Percentiles rank a stretch among this genome's conserved stretches.
These are phyloP conservation scores for Schizosaccharomyces versatilis DNA, from an alignment of 1,139 yeast genomes.

Conservation along the genomic window DNA sequence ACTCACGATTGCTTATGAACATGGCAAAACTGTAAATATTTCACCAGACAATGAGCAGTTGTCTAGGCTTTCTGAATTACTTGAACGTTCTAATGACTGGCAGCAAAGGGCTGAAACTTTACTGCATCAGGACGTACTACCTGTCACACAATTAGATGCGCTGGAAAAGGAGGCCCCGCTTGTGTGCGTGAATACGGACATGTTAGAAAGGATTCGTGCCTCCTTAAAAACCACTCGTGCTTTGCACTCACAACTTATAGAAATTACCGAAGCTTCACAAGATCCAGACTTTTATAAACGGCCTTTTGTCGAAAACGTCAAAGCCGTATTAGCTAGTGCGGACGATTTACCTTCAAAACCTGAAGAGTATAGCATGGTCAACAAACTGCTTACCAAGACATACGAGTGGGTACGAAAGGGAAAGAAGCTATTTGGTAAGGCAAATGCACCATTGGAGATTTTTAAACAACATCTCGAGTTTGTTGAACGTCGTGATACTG, in stretches of 20 bases:
- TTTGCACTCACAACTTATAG: slow-evolving; percentile 13
- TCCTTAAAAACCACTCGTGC: slow-evolving; percentile 17
- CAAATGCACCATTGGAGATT: slow-evolving; percentile 19
- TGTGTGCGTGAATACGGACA: slow-evolving; percentile 1
- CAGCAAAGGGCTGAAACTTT: slow-evolving; percentile 13
- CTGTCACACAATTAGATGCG: slow-evolving; percentile 4
- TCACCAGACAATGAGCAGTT: slow-evolving; percentile 16
- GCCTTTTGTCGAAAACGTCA: slow-evolving; percentile 12
- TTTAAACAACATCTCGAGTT: slow-evolving; percentile 19
- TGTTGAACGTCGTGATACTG: slow-evolving; percentile 21
- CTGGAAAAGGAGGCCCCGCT: slow-evolving; percentile 4
- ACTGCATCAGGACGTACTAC: slow-evolving; percentile 7
- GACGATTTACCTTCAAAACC: slow-evolving; percentile 9
- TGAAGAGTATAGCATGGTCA: slow-evolving; percentile 12
- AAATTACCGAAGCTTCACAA: slow-evolving; percentile 6
- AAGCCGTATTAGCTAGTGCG: slow-evolving; percentile 11
- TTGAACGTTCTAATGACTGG: slow-evolving; percentile 14
- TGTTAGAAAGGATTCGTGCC: slow-evolving; percentile 7
- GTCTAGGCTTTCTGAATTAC: slow-evolving; percentile 6
- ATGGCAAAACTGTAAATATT: slow-evolving; percentile 19
- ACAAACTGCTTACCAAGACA: slow-evolving; percentile 15
- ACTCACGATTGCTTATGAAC: background rate
- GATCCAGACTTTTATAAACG: slow-evolving; percentile 7
- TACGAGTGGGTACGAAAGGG: slow-evolving; percentile 30
- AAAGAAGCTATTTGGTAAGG: slow-evolving; percentile 22